A percentile compares a stretch with the other conserved stretches of the same genome.
phyloP scores from a whole-genome alignment of 345 rosid species.

The Heritiera littoralis region DNA sequence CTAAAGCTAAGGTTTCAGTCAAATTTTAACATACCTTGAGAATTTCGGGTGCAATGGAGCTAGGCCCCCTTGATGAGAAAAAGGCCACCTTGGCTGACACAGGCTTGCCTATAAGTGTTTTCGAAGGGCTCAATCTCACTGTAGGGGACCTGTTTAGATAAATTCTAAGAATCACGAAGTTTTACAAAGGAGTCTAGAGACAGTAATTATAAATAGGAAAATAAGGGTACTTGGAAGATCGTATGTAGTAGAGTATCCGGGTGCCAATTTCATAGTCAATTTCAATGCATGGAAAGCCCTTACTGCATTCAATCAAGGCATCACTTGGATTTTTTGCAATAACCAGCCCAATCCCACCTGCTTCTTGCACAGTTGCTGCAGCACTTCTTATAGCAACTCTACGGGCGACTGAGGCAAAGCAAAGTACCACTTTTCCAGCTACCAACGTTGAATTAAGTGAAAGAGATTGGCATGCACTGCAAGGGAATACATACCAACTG shows the following conservation, averaged over 20 bases:
- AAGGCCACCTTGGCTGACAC: conserved; percentile 55
- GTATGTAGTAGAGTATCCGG: conserved; percentile 35
- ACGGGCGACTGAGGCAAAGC: conserved; percentile 38
- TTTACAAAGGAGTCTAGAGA: neutral
- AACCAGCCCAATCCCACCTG: conserved; percentile 42
- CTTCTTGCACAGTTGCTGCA: conserved; percentile 25
- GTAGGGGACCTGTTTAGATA: conserved; percentile 13
- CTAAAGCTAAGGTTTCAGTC: neutral
- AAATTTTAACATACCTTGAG: conserved; percentile 37
- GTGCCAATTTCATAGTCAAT: conserved; percentile 72
- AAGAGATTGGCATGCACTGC: conserved; percentile 44
- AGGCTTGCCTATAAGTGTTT: conserved; percentile 17
- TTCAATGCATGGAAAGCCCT: conserved; percentile 44
- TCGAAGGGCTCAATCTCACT: conserved; percentile 14
- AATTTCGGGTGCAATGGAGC: conserved; percentile 52
- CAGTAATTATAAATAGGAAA: neutral
- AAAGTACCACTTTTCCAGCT: conserved; percentile 51
- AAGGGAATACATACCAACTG: neutral
- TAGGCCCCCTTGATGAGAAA: conserved; percentile 72
- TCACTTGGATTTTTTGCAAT: conserved; percentile 56
- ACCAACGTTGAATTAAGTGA: conserved; percentile 29
- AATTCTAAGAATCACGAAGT: neutral
- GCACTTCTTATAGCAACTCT: conserved; percentile 25
- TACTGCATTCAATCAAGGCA: conserved; percentile 33
- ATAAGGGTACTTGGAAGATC: conserved; percentile 12